Evolutionary conservation across 208 protist species (phyloP).

Genomic region (Angomonas desouzai): DNA sequence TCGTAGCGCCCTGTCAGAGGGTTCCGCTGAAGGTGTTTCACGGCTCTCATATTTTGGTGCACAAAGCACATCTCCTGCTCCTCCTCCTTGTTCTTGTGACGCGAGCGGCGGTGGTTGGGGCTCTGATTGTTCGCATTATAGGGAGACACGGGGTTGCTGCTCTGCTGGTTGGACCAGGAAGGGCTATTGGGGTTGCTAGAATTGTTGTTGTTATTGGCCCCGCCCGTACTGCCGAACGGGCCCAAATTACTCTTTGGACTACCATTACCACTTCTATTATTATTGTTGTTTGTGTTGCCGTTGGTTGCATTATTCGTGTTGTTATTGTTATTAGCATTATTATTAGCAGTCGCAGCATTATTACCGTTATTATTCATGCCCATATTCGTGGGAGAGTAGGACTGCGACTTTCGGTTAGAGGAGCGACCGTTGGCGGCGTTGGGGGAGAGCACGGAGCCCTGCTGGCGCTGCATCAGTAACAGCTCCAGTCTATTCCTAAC

Average conservation of each 20-base stretch:
- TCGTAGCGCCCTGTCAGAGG: conserved; percentile 60
- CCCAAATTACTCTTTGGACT: not conserved
- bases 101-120: conserved; percentile 39
- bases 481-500: conserved; percentile 63
- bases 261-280: not conserved
- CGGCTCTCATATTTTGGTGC: conserved; percentile 71
- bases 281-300: too few species aligned
- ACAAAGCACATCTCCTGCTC: conserved; percentile 81
- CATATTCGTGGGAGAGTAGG: not conserved
- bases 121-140: conserved; percentile 24
- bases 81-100: conserved; percentile 60
- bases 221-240: not conserved
- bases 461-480: conserved; percentile 24
- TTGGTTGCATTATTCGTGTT: too few species aligned
- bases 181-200: conserved; percentile 14
- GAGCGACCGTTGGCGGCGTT: not conserved
- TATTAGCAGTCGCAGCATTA: not conserved
- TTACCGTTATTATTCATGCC: not conserved
- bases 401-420: not conserved
- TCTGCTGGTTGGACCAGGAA: conserved; percentile 6
- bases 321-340: not conserved
- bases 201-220: conserved; percentile 1
- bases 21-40: conserved; percentile 84
- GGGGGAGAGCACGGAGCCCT: conserved; percentile 3
- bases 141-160: conserved; percentile 11